phyloP scores from a whole-genome alignment of 129 eudicot genomes.

The Pulicaria dysenterica region DNA sequence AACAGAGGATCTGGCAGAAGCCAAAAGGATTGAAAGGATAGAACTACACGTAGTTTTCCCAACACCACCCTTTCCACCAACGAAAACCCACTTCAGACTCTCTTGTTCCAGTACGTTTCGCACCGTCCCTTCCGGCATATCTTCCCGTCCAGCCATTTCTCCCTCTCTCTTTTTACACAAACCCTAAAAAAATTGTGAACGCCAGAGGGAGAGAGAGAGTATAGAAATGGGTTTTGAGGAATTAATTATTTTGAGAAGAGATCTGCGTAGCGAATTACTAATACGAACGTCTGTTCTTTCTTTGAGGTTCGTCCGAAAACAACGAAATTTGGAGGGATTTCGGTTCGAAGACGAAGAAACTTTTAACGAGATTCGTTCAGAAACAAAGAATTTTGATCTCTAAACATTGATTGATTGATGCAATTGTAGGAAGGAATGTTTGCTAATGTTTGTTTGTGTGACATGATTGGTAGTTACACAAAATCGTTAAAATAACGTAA shows the following conservation, averaged over 20 bases:
- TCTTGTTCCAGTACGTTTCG: slow-evolving; percentile 80
- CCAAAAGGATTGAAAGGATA: slow-evolving; percentile 68
- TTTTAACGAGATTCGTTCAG: slow-evolving; percentile 7
- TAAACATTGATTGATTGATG: slow-evolving; percentile 19
- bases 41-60: slow-evolving; percentile 99
- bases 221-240: slow-evolving; percentile 14
- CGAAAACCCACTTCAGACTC: slow-evolving; percentile 85
- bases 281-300: background rate
- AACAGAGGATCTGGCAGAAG: slow-evolving; percentile 77
- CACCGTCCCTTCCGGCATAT: slow-evolving; percentile 72
- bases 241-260: background rate
- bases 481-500: background rate
- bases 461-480: background rate
- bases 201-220: slow-evolving; percentile 20
- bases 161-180: slow-evolving; percentile 16
- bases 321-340: slow-evolving; percentile 25
- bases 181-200: slow-evolving; percentile 9
- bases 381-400: background rate
- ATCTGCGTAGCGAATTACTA: background rate
- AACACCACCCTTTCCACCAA: slow-evolving; percentile 98
- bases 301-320: slow-evolving; percentile 11
- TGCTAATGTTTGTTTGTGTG: background rate
- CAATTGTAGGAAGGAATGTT: background rate
- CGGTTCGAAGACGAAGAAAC: slow-evolving; percentile 9
- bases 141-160: slow-evolving; percentile 44